Percentiles rank a stretch among this genome's conserved stretches.
These are phyloP conservation scores for Pestalotiopsis sp. DNA, from an alignment of 2,329 filamentous ascomycete genomes.

Conservation along the genomic window DNA sequence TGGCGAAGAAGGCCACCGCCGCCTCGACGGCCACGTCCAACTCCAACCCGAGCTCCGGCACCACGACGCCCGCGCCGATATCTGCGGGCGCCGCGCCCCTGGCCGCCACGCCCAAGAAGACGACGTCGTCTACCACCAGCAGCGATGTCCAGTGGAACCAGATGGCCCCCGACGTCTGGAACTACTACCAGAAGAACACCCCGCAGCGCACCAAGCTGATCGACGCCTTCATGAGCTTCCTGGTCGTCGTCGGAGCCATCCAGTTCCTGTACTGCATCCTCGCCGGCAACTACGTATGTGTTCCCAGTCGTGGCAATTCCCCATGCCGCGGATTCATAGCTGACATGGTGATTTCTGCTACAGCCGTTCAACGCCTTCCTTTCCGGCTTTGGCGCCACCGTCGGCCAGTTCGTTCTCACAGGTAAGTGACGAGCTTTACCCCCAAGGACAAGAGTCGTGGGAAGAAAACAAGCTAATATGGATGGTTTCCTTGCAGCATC, in stretches of 20 bases:
- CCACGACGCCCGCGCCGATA: constrained; percentile 19
- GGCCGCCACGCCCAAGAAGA: constrained; percentile 13
- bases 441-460: background rate
- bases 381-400: constrained; percentile 89
- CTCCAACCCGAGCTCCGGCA: constrained; percentile 16
- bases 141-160: constrained; percentile 46
- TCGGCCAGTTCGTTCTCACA: constrained; percentile 96
- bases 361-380: constrained; percentile 99
- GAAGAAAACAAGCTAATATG: constrained; percentile 14
- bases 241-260: constrained; percentile 81
- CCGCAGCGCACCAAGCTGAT: constrained; percentile 90
- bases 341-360: background rate
- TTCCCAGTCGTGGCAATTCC: background rate
- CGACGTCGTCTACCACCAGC: constrained; percentile 20
- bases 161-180: constrained; percentile 71
- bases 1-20: constrained; percentile 8
- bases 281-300: constrained; percentile 89
- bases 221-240: constrained; percentile 87
- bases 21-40: background rate
- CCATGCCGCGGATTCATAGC: background rate
- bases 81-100: constrained; percentile 18
- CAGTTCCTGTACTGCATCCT: constrained; percentile 94
- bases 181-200: constrained; percentile 79
- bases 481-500: constrained; percentile 48
- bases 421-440: constrained; percentile 52